Base-by-base conservation (phyloP, 306 rosid species). In the Vicia faba region DNA sequence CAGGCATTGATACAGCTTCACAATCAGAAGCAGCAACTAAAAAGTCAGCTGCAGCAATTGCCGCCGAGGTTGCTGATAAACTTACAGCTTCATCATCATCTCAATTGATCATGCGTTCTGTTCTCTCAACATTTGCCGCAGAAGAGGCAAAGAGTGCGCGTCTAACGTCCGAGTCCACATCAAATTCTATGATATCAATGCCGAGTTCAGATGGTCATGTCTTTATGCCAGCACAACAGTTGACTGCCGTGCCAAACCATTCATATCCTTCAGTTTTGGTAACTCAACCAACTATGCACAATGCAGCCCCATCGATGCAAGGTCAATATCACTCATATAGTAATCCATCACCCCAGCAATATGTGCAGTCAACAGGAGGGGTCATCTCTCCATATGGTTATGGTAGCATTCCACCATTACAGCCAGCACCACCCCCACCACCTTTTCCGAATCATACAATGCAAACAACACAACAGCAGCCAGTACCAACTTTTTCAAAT, bases 41-140 rank as follows among this genome's bases (percentile, higher is more conserved):
- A 76, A 91, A 85, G 79, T 89, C 98, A 19, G 86, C 98, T 63
- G 91, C 98, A 61, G 87, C 86, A 72, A 85, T 92, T 62, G 98
- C 98, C 18, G 98, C 98, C 0, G 83, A 80, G 85, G 95, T 92
- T 73, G 96, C 98, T 1, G 98, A 89, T 82, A 92, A 80, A 92
- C 98, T 92, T 41, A 72, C 96, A 14, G 95, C 98, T 70, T 92
- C 98, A 31, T 85, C 84, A 68, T 92, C 98, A 39, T 92, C 96
- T 61, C 98, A 92, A 49, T 61, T 89, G 81, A 92, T 92, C 64
- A 92, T 92, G 96, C 44, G 84, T 65, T 92, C 95, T 6, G 98
- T 92, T 68, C 95, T 92, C 68, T 85, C 92, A 39, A 81, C 96
- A 60, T 89, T 92, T 62, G 98, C 96, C 11, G 92, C 92, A 6